Conservation (phyloP, 2,329 filamentous ascomycete genomes). For the Chaetomium globosum region DNA sequence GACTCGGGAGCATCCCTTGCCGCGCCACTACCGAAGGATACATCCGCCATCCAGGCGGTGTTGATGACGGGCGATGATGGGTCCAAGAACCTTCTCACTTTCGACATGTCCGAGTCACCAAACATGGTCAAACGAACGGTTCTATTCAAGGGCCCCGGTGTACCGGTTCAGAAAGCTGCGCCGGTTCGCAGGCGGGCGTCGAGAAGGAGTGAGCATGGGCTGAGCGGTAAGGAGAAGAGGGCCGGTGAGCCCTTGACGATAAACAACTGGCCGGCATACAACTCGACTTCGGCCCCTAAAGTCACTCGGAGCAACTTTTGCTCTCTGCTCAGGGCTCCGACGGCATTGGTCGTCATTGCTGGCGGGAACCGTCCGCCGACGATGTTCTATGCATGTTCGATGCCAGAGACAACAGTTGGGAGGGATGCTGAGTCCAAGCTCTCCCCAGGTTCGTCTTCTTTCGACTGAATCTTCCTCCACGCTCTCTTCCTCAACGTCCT, state of each 20-base stretch:
- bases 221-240: slow-evolving; percentile 25
- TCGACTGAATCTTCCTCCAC: slow-evolving; percentile 41
- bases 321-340: slow-evolving; percentile 67
- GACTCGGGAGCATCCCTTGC: slow-evolving; percentile 67
- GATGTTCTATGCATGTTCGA: slow-evolving; percentile 78
- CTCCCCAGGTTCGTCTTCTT: slow-evolving; percentile 49
- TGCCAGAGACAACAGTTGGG: slow-evolving; percentile 73
- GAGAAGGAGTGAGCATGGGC: slow-evolving; percentile 41
- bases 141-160: slow-evolving; percentile 64
- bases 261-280: slow-evolving; percentile 75
- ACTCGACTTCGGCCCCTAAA: slow-evolving; percentile 70
- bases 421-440: slow-evolving; percentile 69
- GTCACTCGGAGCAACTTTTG: slow-evolving; percentile 69
- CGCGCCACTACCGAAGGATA: slow-evolving; percentile 61
- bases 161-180: slow-evolving; percentile 51
- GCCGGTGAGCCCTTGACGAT: slow-evolving; percentile 56
- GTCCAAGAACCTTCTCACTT: slow-evolving; percentile 77
- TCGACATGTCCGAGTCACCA: slow-evolving; percentile 73
- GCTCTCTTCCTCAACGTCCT: slow-evolving; percentile 36
- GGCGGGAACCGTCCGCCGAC: slow-evolving; percentile 69
- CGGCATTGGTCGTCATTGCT: slow-evolving; percentile 75
- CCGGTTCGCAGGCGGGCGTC: slow-evolving; percentile 46
- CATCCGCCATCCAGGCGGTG: slow-evolving; percentile 59
- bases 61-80: slow-evolving; percentile 73
- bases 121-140: slow-evolving; percentile 73